Evolutionary conservation across 768 basidiomycete genomes (phyloP).

Genomic region (Naganishia randhawae): DNA sequence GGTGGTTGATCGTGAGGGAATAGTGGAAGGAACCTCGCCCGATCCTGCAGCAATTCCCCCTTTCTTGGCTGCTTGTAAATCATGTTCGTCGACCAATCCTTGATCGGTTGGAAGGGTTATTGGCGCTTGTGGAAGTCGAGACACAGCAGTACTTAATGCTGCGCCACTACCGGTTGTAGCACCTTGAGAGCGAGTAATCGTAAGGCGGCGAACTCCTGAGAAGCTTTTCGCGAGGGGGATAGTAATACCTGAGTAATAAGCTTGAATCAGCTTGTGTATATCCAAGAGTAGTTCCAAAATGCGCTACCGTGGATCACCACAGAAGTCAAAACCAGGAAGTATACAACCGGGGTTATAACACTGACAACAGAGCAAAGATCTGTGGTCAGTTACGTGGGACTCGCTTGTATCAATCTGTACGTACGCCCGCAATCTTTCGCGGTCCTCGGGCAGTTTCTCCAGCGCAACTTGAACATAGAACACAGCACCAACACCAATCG

Average conservation of each 20-base stretch:
- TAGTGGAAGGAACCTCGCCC: background rate
- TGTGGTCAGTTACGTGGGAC: background rate
- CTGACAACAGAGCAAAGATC: background rate
- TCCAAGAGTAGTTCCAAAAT: background rate
- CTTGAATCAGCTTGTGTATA: background rate
- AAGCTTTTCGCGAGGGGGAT: slow-evolving; percentile 51
- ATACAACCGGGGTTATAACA: slow-evolving; percentile 49
- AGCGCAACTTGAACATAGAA: slow-evolving; percentile 52
- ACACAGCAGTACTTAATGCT: slow-evolving; percentile 7
- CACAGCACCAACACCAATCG: slow-evolving; percentile 44
- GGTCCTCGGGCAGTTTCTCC: slow-evolving; percentile 46
- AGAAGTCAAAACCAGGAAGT: slow-evolving; percentile 51
- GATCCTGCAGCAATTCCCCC: background rate
- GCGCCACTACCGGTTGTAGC: background rate
- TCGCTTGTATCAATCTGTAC: slow-evolving; percentile 15
- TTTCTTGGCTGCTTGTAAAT: background rate
- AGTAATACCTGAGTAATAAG: slow-evolving; percentile 39
- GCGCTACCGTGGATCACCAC: slow-evolving; percentile 48
- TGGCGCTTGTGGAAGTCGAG: slow-evolving; percentile 20
- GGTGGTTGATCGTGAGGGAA: background rate
- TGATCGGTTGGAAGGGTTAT: slow-evolving; percentile 16
- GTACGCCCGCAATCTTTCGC: slow-evolving; percentile 37
- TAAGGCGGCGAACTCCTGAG: slow-evolving; percentile 34
- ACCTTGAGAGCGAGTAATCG: slow-evolving; percentile 31
- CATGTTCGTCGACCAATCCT: slow-evolving; percentile 20